These are phyloP conservation scores for Triticum urartu DNA, from an alignment of 176 grass and related monocot species.

Conservation along the genomic window DNA sequence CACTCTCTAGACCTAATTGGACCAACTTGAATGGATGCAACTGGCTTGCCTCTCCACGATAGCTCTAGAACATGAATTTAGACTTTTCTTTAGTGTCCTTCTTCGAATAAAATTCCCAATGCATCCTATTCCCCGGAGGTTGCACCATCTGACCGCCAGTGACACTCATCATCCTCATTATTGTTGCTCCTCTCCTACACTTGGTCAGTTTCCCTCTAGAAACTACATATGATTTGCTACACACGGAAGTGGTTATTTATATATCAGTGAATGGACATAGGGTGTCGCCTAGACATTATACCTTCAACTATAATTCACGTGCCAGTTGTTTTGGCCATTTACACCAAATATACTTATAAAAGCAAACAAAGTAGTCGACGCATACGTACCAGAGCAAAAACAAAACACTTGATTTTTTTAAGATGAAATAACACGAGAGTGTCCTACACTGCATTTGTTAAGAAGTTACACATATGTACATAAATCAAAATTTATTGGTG, in stretches of 20 bases:
- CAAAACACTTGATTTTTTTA: not conserved
- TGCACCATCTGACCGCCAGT: not conserved
- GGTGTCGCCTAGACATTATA: not conserved
- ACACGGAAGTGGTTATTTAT: not conserved
- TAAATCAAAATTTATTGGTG: not conserved
- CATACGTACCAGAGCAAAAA: not conserved
- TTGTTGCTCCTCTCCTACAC: not conserved
- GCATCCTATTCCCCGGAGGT: not conserved
- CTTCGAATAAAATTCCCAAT: not conserved
- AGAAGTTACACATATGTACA: not conserved
- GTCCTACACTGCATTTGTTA: not conserved
- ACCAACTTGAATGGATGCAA: not conserved
- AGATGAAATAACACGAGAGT: not conserved
- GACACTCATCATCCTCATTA: not conserved
- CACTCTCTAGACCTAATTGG: not conserved
- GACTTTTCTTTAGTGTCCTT: accelerated
- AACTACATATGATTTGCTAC: not conserved
- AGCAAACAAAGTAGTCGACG: not conserved
- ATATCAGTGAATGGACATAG: not conserved
- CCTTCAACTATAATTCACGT: not conserved
- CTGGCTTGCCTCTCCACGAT: accelerated
- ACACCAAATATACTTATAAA: not conserved
- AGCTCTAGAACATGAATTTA: not conserved
- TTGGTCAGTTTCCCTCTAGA: not conserved
- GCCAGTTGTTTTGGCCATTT: not conserved